phyloP scores from a whole-genome alignment of 164 flowering plant genomes.

The Platanus orientalis region DNA sequence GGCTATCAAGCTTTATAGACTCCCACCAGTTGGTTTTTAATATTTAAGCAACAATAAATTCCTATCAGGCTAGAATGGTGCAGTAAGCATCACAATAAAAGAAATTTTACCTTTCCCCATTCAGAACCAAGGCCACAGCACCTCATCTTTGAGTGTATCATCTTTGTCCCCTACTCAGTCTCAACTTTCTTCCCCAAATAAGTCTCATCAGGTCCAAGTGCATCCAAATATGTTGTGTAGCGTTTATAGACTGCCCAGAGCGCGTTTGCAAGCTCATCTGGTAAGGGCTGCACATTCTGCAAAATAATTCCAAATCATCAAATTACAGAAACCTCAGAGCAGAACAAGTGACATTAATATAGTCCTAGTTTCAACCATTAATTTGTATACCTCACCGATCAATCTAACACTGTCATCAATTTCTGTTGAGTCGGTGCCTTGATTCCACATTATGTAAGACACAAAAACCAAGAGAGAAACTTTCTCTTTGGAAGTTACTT shows the following conservation, averaged over 20 bases:
- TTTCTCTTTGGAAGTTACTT: too few species aligned
- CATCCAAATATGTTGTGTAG: conserved; percentile 57
- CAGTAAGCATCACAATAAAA: too few species aligned
- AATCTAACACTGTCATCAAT: conserved; percentile 78
- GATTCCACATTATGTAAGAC: too few species aligned
- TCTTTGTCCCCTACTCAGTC: conserved; percentile 76
- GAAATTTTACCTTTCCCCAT: conserved; percentile 98
- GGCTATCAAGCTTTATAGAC: too few species aligned
- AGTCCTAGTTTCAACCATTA: background rate
- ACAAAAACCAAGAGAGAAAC: too few species aligned
- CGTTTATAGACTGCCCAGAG: conserved; percentile 45
- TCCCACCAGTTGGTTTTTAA: too few species aligned
- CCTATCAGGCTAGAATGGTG: too few species aligned
- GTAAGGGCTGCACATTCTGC: conserved; percentile 66
- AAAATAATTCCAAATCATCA: conserved; percentile 6
- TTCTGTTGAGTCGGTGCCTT: too few species aligned
- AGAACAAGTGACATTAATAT: background rate
- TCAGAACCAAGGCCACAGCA: conserved; percentile 71
- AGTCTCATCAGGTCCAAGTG: conserved; percentile 81
- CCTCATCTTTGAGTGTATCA: conserved; percentile 91
- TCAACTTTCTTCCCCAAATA: conserved; percentile 86
- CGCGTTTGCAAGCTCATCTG: conserved; percentile 52
- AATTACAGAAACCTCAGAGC: conserved; percentile 4
- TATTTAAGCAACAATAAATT: too few species aligned
- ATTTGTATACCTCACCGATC: conserved; percentile 78